Evolutionary conservation across 306 rosid genomes (phyloP), one percentile per base, ranked within the genome.

Genomic region (Lathyrus tuberosus): DNA sequence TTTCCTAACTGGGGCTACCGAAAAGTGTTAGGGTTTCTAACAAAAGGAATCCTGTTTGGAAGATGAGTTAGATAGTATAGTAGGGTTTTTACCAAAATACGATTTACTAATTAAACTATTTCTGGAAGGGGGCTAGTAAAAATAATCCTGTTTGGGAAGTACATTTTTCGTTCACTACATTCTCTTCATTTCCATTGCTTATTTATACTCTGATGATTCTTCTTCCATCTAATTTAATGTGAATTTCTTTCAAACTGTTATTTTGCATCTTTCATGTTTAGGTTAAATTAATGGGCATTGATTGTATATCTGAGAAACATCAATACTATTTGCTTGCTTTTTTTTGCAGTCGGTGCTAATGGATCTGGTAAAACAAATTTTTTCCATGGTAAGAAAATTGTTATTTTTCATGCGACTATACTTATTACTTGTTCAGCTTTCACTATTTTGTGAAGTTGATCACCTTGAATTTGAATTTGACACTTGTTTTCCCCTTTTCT

Each of bases 331-430:
- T 62, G 62, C 30, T 51, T 76, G 40, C 30, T 48, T 20, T 67
- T 65, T 28, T 35, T 54, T 75, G 73, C 91, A 94, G 99, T 94
- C 73, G 99, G 99, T 80, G 97, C 99, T 51, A 94, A 94, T 84
- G 99, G 99, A 57, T 94, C 99, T 71, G 99, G 99, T 43, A 94
- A 94, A 83, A 78, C 99, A 28, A 94, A 94, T 82, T 94, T 94
- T 80, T 94, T 94, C 78, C 92, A 94, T 72, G 99, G 99, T 94
- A 79, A 76, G 83, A 52, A 76, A 64, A 38, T 47, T 17, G 6
- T 11, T 18, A 5, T 13, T 63, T 42, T 14, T 6, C 30, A 3
- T 20, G 6, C 63, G 22, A 44, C 58, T 38, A 35, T 46, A 46
- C 65, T 67, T 15, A 47, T 67, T 51, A 28, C 65, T 28, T 68